Evolutionary conservation across 2,329 filamentous ascomycete species (phyloP).

Genomic region (Monilinia fructigena): DNA sequence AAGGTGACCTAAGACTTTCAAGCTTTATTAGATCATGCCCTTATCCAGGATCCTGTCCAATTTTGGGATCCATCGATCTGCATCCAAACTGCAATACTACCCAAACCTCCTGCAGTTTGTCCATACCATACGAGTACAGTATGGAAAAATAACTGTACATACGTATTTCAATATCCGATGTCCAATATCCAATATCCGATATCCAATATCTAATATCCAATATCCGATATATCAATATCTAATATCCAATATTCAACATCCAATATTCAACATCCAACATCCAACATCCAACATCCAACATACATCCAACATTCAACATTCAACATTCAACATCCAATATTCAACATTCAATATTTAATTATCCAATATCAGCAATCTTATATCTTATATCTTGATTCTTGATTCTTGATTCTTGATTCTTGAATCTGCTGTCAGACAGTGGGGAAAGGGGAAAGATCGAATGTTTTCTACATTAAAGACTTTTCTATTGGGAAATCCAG

Average conservation of each 20-base stretch:
- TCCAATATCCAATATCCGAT: not conserved
- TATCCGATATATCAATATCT: too few species aligned
- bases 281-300: not conserved
- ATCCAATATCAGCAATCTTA: conserved; percentile 1
- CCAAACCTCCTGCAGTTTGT: not conserved
- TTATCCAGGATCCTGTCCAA: not conserved
- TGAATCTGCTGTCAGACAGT: conserved; percentile 1
- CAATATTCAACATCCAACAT: too few species aligned
- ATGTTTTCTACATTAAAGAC: not conserved
- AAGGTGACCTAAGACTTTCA: conserved; percentile 6
- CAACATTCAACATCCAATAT: not conserved
- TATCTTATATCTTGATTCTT: not conserved
- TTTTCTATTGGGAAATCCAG: not conserved
- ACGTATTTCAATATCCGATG: not conserved
- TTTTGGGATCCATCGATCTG: not conserved
- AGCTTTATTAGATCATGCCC: conserved; percentile 13
- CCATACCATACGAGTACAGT: not conserved
- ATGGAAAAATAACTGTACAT: not conserved
- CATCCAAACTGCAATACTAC: conserved; percentile 11
- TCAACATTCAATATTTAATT: not conserved
- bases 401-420: not conserved
- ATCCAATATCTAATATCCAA: not conserved
- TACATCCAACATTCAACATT: too few species aligned
- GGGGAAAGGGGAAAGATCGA: not conserved
- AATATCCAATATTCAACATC: not conserved